Percentiles rank a stretch among this genome's conserved stretches.
Conservation (phyloP, 257 asterid species). For the Solanum pinnatisectum region DNA sequence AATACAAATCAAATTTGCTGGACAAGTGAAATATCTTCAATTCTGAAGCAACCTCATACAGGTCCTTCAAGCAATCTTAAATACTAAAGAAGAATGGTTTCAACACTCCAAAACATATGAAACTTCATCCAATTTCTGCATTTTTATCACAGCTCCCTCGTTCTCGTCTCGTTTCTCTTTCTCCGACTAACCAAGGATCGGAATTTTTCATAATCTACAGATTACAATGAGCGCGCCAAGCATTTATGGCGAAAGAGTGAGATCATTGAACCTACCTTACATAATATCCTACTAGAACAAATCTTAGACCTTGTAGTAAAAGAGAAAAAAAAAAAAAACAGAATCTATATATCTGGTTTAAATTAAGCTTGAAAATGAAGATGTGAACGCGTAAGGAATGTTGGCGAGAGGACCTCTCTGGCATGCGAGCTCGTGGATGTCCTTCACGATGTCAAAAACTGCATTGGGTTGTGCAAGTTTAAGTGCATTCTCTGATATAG, state of each 20-base stretch:
- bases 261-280: constrained; percentile 25
- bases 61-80: not conserved
- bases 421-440: constrained; percentile 82
- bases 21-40: not conserved
- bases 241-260: constrained; percentile 21
- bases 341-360: constrained; percentile 10
- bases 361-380: constrained; percentile 71
- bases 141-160: not conserved
- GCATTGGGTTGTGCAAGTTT: constrained; percentile 85
- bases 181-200: not conserved
- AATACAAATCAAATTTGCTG: not conserved
- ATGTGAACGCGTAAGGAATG: constrained; percentile 68
- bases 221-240: not conserved
- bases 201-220: not conserved
- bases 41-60: not conserved
- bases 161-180: not conserved
- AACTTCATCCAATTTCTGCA: not conserved
- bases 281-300: constrained; percentile 8
- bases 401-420: constrained; percentile 67
- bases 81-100: not conserved
- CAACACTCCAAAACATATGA: not conserved
- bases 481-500: constrained; percentile 69
- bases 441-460: constrained; percentile 88
- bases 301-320: constrained; percentile 9
- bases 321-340: not conserved